Evolutionary conservation across 139 green algal species (phyloP), one percentile per base, ranked within the genome.

Genomic region (Closterium sp.): DNA sequence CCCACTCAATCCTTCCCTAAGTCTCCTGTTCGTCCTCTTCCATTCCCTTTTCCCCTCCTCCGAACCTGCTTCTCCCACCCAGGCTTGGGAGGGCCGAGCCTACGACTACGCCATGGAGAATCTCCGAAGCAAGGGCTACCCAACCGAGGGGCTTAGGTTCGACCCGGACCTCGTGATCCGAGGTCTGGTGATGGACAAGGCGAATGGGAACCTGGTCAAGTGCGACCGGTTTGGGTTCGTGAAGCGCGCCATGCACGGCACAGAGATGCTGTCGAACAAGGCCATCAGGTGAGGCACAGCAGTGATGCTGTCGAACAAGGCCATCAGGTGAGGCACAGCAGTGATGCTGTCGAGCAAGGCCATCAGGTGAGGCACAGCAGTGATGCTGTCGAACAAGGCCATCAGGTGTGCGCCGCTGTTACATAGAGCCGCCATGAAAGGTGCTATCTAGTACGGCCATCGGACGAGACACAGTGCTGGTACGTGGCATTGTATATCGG

Each of bases 171-270:
- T 99, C 31, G 97, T 94, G 16, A 95, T 95, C 55, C 86, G 94
- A 34, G 94, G 93, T 2, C 94, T 97, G 23, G 96, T 97, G 87
- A 96, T 97, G 93, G 96, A 97, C 94, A 96, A 96, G 91, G 94
- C 97, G 89, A 91, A 93, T 25, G 96, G 96, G 85, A 97, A 97
- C 93, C 94, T 97, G 31, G 96, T 97, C 89, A 97, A 97, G 94
- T 95, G 93, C 28, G 94, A 96, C 85, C 89, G 94, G 0, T 94
- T 84, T 93, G 97, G 96, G n/a, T 95, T 97, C 33, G 96, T 99
- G 9, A 99, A 99, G 95, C 94, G 97, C 3, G 97, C 96, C 34
- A 99, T 99, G 97, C 97, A 99, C 88, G 97, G 97, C 81, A 99
- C 97, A 4, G 94, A 94, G 88, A 99, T 99, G 97, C 93, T 99